Evolutionary conservation across 208 protist genomes (phyloP), one percentile per base, ranked within the genome.

Genomic region (Phytomonas sp.): DNA sequence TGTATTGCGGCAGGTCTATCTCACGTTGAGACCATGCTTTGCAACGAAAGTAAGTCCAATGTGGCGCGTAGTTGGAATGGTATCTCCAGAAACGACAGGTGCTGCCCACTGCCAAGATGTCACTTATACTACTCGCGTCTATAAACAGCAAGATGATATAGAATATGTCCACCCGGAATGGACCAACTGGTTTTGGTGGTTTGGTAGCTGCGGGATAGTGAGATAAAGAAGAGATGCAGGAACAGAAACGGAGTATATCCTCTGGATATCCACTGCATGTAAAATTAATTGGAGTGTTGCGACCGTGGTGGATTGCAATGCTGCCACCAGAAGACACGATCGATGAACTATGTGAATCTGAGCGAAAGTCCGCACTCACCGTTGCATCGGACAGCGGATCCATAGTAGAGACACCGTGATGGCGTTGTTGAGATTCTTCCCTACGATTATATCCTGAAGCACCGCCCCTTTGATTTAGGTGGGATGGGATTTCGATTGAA

Each of bases 51-150:
- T 87, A 86, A 5, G 90, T 89, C 87, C 90, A 95, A 73, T 95
- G 87, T 4, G 90, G 90, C 5, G 85, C 81, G 29, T 85, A 80
- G 70, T 95, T 93, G 60, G 68, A 77, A 70, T 92, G 88, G 68
- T 83, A 93, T 68, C 77, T 82, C 87, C 90, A 95, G 70, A 91
- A 92, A 56, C 75, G 81, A 63, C 82, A 95, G 13, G 80, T 77
- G 36, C 75, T 63, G 73, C 90, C 74, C 34, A 92, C 73, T 28
- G 87, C 68, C 17, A 93, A 63, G 23, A 95, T 89, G 60, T 83
- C 78, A 9, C 74, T 61, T 63, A 75, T 66, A 67, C 76, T 86
- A 69, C 77, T 77, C 28, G 74, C 77, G 51, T 87, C 73, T 0
- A 95, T 77, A 77, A 85, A 93, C 15, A 93, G 74, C 0, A 93